phyloP scores from a whole-genome alignment of 352 stramenopile genomes.

The Globisporangium megalacanthum region DNA sequence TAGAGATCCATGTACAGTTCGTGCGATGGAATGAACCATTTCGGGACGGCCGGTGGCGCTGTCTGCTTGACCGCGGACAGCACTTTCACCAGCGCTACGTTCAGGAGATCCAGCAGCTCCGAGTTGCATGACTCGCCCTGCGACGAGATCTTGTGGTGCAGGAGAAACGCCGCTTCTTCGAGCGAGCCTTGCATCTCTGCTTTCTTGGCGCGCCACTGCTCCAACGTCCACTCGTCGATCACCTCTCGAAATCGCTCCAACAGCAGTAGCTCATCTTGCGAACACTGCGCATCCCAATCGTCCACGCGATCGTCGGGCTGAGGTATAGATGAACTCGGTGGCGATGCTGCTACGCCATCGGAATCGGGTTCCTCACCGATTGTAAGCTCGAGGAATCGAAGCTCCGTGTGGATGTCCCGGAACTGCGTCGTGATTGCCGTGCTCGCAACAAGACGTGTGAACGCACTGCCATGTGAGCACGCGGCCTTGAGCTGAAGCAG shows the following conservation, averaged over 20 bases:
- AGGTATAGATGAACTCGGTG: no score
- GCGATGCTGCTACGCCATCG: no score
- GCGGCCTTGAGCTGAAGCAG: background rate
- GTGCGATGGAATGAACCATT: slow-evolving; percentile 75
- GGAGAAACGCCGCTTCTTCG: background rate
- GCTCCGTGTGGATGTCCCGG: background rate
- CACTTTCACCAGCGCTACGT: background rate
- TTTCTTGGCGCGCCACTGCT: no score
- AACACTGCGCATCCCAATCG: background rate
- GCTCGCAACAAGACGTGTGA: background rate
- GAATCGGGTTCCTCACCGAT: background rate
- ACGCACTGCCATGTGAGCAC: background rate
- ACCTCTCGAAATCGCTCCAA: background rate
- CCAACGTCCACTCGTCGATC: background rate
- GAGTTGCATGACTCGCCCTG: slow-evolving; percentile 2
- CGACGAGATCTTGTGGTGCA: slow-evolving; percentile 1
- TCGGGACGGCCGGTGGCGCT: background rate
- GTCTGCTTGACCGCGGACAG: background rate
- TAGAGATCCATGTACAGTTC: slow-evolving; percentile 55
- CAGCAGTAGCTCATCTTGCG: no score
- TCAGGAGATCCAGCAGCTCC: slow-evolving; percentile 1
- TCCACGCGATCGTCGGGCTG: no score
- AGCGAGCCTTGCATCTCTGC: no score
- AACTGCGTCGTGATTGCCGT: background rate
- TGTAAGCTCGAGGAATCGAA: background rate